Evolutionary conservation across 257 asterid genomes (phyloP), one percentile per base, ranked within the genome.

Genomic region (Ophiorrhiza pumila): DNA sequence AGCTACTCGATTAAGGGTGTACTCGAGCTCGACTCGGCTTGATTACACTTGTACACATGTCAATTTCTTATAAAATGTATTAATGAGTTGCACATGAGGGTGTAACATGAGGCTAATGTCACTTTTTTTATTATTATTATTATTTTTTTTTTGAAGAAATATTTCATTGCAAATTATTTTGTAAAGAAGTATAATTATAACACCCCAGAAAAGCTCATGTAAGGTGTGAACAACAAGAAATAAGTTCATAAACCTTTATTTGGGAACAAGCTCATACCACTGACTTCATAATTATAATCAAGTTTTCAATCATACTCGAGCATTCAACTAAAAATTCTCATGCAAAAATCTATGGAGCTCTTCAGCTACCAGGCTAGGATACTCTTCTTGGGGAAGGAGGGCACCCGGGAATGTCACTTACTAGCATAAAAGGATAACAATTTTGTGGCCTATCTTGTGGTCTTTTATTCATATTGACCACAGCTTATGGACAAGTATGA

Each of bases 321-420:
- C 82, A 77, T 80, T 66, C 76, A 27, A 60, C 75, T 79, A 84
- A 75, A 0, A 73, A 75, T 65, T 86, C 82, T 91, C 90, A 47
- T 77, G 85, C 85, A 93, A 81, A 82, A 89, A 89, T 49, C 64
- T 79, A 69, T 82, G 85, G 14, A 93, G 83, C 73, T 93, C 92
- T 73, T 89, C 95, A 4, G 96, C 96, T 71, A 89, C 89, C 55
- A 56, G 83, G 82, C 83, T 83, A 20, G 97, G 97, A 69, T 87
- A 88, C 84, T 94, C 97, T 83, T 94, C 99, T 52, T 94, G 99
- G 31, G 99, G 99, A 69, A 94, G 85, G 53, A 94, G 95, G 62
- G 97, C 97, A 57, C 99, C 99, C 5, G 86, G 79, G 49, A 90
- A 91, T 85, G 11, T 43, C 49, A 43, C 8, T 7, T 43, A 7